These are phyloP conservation scores for Cystobasidium pallidum DNA, from an alignment of 1,284 basidiomycete genomes.

Conservation along the genomic window DNA sequence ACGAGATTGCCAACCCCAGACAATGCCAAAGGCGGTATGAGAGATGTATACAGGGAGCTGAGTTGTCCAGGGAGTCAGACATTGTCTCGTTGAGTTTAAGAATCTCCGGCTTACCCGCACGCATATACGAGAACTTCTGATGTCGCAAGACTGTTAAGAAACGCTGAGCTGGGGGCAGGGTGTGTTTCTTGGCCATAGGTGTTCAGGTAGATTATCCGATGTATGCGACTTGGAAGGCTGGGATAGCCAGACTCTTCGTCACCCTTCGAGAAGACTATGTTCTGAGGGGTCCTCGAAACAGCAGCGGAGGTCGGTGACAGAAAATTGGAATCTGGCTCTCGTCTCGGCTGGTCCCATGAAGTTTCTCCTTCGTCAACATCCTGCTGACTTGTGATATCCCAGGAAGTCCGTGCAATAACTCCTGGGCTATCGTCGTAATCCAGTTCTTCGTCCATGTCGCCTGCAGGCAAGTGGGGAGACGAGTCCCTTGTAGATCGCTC, in stretches of 20 bases:
- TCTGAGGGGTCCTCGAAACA: conserved; percentile 56
- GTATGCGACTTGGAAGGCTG: conserved; percentile 49
- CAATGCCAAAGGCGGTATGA: conserved; percentile 87
- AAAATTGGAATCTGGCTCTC: neutral
- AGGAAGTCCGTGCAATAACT: conserved; percentile 32
- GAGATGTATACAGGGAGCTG: conserved; percentile 56
- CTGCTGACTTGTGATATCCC: conserved; percentile 25
- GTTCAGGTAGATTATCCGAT: conserved; percentile 90
- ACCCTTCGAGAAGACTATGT: conserved; percentile 69
- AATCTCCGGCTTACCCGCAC: conserved; percentile 58
- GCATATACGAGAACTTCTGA: conserved; percentile 81
- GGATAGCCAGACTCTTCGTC: conserved; percentile 58
- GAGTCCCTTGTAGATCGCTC: conserved; percentile 11
- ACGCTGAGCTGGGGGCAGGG: conserved; percentile 55
- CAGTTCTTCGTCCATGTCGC: conserved; percentile 13
- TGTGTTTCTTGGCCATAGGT: conserved; percentile 70
- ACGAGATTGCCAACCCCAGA: conserved; percentile 79
- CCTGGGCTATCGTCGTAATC: conserved; percentile 33
- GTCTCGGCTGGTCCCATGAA: conserved; percentile 36
- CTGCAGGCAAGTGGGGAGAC: neutral
- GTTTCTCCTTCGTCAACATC: conserved; percentile 40
- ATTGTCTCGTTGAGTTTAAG: neutral
- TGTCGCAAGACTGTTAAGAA: conserved; percentile 67
- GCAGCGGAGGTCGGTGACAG: conserved; percentile 2
- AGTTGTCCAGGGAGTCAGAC: conserved; percentile 18